A percentile compares a stretch with the other conserved stretches of the same genome.
Conservation (phyloP, 495 filamentous ascomycete species). For the Lasiosphaeria miniovina region DNA sequence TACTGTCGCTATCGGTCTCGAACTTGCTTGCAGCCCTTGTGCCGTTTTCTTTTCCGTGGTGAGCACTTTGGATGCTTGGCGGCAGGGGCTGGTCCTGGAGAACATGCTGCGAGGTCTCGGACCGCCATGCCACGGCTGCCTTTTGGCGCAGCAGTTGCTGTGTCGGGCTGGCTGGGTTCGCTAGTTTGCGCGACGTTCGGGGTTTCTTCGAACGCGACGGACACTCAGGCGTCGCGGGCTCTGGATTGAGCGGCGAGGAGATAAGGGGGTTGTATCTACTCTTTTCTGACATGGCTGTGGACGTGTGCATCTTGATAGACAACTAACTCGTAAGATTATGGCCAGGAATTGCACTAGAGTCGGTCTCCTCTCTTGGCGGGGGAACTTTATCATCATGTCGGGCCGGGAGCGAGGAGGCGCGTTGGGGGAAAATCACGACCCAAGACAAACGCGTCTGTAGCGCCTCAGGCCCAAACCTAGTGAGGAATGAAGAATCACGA, state of each 20-base stretch:
- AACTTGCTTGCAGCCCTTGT: neutral
- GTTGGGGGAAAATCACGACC: neutral
- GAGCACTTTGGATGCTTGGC: neutral
- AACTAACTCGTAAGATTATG: neutral
- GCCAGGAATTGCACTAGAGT: neutral
- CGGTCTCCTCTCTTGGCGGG: neutral
- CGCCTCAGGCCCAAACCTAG: neutral
- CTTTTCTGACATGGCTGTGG: neutral
- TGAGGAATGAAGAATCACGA: neutral
- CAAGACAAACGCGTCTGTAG: neutral
- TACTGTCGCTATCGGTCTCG: neutral
- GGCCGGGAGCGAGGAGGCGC: neutral
- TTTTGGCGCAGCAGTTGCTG: constrained; percentile 34
- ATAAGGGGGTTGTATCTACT: constrained; percentile 4
- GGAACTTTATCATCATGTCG: neutral
- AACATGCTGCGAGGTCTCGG: constrained; percentile 7
- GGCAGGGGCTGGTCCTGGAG: neutral
- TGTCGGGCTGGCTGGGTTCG: constrained; percentile 23
- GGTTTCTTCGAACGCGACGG: neutral
- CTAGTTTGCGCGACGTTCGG: neutral
- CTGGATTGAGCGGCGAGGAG: constrained; percentile 14
- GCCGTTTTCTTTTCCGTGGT: neutral
- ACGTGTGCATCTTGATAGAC: neutral
- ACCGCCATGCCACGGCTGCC: constrained; percentile 28
- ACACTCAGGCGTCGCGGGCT: neutral